A percentile compares a stretch with the other conserved stretches of the same genome.
Conservation (phyloP, 176 grass and related monocot species). For the Hsuehochloa calcarea region DNA sequence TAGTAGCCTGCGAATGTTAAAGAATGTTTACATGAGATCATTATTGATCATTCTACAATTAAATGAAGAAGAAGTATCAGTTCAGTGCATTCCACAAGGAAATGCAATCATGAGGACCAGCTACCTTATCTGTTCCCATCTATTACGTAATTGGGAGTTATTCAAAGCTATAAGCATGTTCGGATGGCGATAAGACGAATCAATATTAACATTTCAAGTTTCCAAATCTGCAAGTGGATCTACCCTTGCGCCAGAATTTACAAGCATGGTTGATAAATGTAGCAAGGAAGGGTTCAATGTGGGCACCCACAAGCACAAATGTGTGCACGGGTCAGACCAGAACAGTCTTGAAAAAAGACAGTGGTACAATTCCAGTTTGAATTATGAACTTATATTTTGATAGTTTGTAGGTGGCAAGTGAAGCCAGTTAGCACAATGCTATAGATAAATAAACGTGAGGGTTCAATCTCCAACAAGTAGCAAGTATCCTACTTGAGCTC, state of each 20-base stretch:
- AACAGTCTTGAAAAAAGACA: not conserved
- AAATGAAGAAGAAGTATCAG: conserved; percentile 15
- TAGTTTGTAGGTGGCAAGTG: conserved; percentile 14
- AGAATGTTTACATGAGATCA: conserved; percentile 13
- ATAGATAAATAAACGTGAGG: not conserved
- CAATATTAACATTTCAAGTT: conserved; percentile 1
- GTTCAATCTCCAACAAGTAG: not conserved
- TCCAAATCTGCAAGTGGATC: not conserved
- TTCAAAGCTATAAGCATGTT: conserved; percentile 1
- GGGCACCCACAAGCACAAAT: not conserved
- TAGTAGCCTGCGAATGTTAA: conserved; percentile 32
- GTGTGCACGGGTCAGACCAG: not conserved
- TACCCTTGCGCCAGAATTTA: not conserved
- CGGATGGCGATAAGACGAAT: not conserved
- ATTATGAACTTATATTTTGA: not conserved
- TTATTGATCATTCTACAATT: conserved; percentile 10
- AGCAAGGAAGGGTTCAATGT: not conserved
- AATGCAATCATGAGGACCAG: not conserved
- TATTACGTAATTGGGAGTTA: not conserved
- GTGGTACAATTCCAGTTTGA: not conserved
- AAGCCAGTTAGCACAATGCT: not conserved
- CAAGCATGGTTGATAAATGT: not conserved
- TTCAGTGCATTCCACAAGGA: conserved; percentile 20
- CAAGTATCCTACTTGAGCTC: not conserved
- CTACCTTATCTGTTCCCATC: not conserved